Percentiles rank a stretch among this genome's conserved stretches.
These are phyloP conservation scores for Aspergillus flavus DNA, from an alignment of 2,329 filamentous ascomycete genomes.

Conservation along the genomic window DNA sequence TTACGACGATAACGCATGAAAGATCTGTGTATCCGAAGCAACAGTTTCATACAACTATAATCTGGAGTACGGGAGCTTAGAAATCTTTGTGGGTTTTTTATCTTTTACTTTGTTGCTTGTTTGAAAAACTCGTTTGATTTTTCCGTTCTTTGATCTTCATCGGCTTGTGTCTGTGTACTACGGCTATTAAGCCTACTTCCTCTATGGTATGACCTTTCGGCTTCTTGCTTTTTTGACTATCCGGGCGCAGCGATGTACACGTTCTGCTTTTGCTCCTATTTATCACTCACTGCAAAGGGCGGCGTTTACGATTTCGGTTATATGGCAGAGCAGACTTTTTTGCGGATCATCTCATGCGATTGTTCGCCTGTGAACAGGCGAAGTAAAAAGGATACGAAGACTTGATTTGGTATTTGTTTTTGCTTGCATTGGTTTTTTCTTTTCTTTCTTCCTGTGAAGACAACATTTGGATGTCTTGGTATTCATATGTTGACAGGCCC, in stretches of 20 bases:
- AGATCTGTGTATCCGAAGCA: slow-evolving; percentile 31
- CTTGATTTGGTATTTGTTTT: slow-evolving; percentile 2
- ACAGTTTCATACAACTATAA: slow-evolving; percentile 25
- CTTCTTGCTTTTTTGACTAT: slow-evolving; percentile 10
- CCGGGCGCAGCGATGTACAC: slow-evolving; percentile 15
- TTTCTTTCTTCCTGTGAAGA: neutral
- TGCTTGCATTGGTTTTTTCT: neutral
- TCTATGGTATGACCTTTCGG: slow-evolving; percentile 13
- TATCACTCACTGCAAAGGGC: slow-evolving; percentile 24
- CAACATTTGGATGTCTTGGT: neutral
- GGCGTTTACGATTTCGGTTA: slow-evolving; percentile 27
- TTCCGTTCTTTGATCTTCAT: slow-evolving; percentile 10
- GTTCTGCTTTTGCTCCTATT: slow-evolving; percentile 8
- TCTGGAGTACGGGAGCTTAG: slow-evolving; percentile 30
- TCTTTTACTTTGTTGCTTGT: neutral
- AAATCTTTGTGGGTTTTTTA: slow-evolving; percentile 19
- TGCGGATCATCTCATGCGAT: slow-evolving; percentile 1
- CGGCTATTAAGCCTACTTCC: neutral
- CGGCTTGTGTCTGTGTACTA: slow-evolving; percentile 11
- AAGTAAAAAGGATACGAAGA: neutral
- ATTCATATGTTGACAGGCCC: slow-evolving; percentile 10
- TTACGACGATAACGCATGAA: slow-evolving; percentile 39
- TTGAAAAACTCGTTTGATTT: neutral
- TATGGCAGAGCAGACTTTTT: slow-evolving; percentile 9
- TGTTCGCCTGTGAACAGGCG: neutral